phyloP scores from a whole-genome alignment of 192 early-diverging fungal genomes.

The Backusella morwellensis region DNA sequence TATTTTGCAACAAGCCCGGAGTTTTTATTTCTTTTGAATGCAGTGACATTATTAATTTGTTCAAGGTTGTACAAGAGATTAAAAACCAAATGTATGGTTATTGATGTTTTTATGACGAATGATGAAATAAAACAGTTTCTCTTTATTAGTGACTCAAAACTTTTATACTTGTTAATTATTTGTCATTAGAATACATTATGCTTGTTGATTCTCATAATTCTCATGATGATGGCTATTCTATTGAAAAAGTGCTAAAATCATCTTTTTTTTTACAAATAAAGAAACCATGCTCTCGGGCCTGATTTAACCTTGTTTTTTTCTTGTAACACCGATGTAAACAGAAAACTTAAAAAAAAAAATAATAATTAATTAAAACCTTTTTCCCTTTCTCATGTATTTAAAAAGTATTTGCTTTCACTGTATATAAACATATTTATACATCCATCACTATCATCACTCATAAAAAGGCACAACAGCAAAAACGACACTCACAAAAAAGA shows the following conservation, averaged over 20 bases:
- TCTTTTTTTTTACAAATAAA: not conserved
- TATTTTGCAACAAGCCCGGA: not conserved
- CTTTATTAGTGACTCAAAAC: not conserved
- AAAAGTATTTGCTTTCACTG: too few species aligned
- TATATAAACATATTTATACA: too few species aligned
- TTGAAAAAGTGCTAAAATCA: not conserved
- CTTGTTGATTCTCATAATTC: too few species aligned
- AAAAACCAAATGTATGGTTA: not conserved
- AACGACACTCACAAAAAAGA: not conserved
- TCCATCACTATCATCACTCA: too few species aligned
- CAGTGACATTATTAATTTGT: not conserved
- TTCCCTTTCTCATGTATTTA: not conserved
- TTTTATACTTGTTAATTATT: too few species aligned
- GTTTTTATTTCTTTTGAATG: not conserved
- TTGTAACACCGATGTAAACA: not conserved
- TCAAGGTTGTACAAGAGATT: not conserved
- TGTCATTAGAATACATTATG: too few species aligned
- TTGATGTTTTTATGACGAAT: not conserved
- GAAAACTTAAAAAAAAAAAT: not conserved
- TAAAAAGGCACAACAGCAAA: too few species aligned
- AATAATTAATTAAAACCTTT: not conserved
- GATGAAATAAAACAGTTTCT: not conserved
- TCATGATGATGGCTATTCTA: too few species aligned
- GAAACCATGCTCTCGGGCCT: not conserved
- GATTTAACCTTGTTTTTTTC: not conserved